phyloP scores from a whole-genome alignment of 192 early-diverging fungal species.

The Umbelopsis isabellina region DNA sequence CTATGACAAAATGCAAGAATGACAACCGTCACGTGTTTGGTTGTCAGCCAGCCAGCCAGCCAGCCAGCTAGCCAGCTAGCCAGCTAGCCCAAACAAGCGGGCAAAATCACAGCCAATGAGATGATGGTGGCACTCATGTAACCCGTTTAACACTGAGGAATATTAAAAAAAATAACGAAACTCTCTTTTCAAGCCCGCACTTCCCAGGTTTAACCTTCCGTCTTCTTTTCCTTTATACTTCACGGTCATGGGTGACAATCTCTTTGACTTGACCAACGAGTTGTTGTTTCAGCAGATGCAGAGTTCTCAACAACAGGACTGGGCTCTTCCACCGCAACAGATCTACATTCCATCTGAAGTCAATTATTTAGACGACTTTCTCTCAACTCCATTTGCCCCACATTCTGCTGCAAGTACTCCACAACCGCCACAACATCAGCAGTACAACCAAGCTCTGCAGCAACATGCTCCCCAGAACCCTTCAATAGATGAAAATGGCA shows the following conservation, averaged over 20 bases:
- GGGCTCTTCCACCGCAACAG: conserved; percentile 15
- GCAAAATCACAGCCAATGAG: no score
- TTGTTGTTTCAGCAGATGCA: conserved; percentile 19
- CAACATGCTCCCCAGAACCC: background rate
- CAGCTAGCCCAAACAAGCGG: no score
- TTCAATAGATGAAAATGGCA: conserved; percentile 21
- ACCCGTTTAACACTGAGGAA: background rate
- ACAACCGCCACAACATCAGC: background rate
- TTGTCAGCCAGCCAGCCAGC: no score
- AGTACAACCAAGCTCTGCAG: background rate
- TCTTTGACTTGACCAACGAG: conserved; percentile 21
- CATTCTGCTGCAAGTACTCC: no score
- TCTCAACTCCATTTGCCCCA: background rate
- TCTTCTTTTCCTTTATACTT: background rate
- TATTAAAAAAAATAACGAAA: background rate
- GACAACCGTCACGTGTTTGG: background rate
- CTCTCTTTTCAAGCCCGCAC: background rate
- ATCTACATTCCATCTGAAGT: conserved; percentile 15
- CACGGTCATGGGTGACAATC: conserved; percentile 12
- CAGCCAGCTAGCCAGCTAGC: no score
- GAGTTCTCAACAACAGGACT: conserved; percentile 11
- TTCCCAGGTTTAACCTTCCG: background rate
- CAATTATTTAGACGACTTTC: conserved; percentile 13
- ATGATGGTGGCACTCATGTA: background rate
- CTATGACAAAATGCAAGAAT: background rate